Conservation (phyloP, 345 rosid species). For the Microcos paniculata region DNA sequence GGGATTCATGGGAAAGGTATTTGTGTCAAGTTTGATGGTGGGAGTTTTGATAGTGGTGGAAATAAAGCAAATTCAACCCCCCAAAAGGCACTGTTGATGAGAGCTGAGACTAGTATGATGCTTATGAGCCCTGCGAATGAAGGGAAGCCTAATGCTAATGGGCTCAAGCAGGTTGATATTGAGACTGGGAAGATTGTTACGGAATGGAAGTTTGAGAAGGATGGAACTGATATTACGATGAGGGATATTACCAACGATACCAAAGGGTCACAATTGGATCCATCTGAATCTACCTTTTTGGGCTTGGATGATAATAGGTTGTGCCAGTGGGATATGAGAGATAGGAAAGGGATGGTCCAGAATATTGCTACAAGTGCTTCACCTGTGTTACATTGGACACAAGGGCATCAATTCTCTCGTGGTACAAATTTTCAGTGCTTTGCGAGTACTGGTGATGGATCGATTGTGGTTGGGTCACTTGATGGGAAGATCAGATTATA, state of each 20-base stretch:
- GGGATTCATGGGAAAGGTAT: constrained; percentile 88
- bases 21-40: constrained; percentile 56
- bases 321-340: constrained; percentile 99
- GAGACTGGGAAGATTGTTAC: constrained; percentile 87
- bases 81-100: constrained; percentile 84
- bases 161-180: constrained; percentile 82
- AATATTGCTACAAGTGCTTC: constrained; percentile 50
- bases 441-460: constrained; percentile 90
- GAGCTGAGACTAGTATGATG: constrained; percentile 97
- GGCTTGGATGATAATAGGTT: constrained; percentile 93
- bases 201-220: constrained; percentile 90
- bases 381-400: constrained; percentile 82
- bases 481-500: constrained; percentile 96
- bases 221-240: constrained; percentile 82
- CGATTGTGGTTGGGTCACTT: constrained; percentile 82
- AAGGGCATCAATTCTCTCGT: constrained; percentile 92
- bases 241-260: constrained; percentile 83
- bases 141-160: constrained; percentile 66
- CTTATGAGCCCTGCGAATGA: constrained; percentile 81
- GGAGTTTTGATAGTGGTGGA: constrained; percentile 27
- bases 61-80: constrained; percentile 47
- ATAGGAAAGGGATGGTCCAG: constrained; percentile 78
- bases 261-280: constrained; percentile 89
- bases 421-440: constrained; percentile 97
- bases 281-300: constrained; percentile 85